Conservation (phyloP, 2,329 filamentous ascomycete genomes). For the Fusarium multiceps region DNA sequence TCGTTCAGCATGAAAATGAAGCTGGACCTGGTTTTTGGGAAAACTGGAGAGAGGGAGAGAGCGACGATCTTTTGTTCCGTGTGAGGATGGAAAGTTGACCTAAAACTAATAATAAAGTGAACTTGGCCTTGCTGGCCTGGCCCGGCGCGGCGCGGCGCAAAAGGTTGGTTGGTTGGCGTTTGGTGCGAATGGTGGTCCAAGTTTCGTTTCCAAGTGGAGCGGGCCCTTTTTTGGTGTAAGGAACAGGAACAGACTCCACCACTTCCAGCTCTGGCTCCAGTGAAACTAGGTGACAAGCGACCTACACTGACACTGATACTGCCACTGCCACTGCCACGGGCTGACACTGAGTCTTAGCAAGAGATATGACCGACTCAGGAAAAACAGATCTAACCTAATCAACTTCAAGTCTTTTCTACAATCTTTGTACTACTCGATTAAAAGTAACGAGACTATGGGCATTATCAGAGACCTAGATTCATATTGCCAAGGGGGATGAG, state of each 20-base stretch:
- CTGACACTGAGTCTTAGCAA: not conserved
- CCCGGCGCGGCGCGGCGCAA: conserved; percentile 5
- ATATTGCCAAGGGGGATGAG: not conserved
- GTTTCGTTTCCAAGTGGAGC: conserved; percentile 42
- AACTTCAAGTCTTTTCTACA: not conserved
- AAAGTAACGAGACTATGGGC: not conserved
- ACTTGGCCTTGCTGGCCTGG: conserved; percentile 9
- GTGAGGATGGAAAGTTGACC: conserved; percentile 19
- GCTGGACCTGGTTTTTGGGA: conserved; percentile 18
- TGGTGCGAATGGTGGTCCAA: conserved; percentile 29
- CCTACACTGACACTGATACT: conserved; percentile 2
- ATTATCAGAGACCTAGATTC: not conserved
- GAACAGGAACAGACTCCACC: conserved; percentile 25
- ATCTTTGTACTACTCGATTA: not conserved
- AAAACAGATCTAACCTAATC: conserved; percentile 11
- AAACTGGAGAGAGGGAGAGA: conserved; percentile 36
- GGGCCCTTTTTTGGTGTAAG: conserved; percentile 10
- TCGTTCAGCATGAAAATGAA: conserved; percentile 35
- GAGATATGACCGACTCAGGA: conserved; percentile 20
- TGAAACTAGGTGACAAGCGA: conserved; percentile 4
- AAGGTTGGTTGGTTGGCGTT: not conserved
- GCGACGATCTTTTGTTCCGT: conserved; percentile 38
- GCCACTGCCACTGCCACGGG: conserved; percentile 17
- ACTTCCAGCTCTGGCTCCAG: not conserved
- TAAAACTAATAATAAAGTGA: conserved; percentile 22